Percentiles rank a stretch among this genome's conserved stretches.
phyloP scores from a whole-genome alignment of 2,329 filamentous ascomycete species.

The Phaeophleospora eucalypticola region DNA sequence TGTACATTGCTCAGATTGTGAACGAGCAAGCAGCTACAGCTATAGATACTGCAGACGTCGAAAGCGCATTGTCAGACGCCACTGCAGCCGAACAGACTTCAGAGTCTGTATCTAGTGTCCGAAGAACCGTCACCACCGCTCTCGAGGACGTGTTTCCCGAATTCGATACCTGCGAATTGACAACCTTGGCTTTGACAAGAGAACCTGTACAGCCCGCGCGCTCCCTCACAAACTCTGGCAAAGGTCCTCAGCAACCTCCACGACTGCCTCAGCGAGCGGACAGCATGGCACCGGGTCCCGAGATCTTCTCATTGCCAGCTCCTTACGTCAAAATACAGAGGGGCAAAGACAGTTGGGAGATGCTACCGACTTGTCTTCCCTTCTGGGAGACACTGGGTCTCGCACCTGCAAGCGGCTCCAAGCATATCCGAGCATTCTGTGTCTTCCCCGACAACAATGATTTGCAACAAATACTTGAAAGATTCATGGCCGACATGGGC shows the following conservation, averaged over 20 bases:
- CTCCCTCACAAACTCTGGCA: constrained; percentile 13
- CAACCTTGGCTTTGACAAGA: constrained; percentile 25
- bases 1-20: constrained; percentile 33
- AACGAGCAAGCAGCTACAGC: constrained; percentile 28
- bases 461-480: constrained; percentile 56
- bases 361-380: constrained; percentile 67
- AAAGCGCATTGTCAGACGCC: background rate
- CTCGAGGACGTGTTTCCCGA: constrained; percentile 7
- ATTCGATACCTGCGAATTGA: constrained; percentile 22
- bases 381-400: constrained; percentile 83
- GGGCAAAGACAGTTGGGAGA: constrained; percentile 64
- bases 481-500: constrained; percentile 64
- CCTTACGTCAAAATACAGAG: constrained; percentile 71
- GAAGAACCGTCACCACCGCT: background rate
- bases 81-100: background rate
- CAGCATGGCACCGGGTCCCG: constrained; percentile 30
- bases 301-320: constrained; percentile 58
- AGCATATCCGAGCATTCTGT: constrained; percentile 67
- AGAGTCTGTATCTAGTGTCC: background rate
- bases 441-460: constrained; percentile 65
- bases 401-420: constrained; percentile 64
- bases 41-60: constrained; percentile 1
- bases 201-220: constrained; percentile 19
- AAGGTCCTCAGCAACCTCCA: constrained; percentile 26
- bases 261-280: constrained; percentile 27